Conservation (phyloP, 495 filamentous ascomycete species). For the Clohesyomyces aquaticus region DNA sequence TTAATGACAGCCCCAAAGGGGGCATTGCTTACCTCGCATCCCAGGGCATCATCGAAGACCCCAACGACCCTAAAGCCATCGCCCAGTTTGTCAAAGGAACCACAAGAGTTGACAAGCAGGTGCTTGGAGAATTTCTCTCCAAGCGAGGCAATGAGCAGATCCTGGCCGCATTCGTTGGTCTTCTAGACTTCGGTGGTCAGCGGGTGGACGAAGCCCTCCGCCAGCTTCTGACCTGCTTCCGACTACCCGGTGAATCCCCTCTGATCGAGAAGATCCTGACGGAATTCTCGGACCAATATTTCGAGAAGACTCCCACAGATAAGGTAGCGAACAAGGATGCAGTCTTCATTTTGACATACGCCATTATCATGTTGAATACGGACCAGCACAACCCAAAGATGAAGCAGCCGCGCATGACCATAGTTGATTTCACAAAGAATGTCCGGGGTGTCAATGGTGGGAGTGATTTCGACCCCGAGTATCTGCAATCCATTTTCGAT, state of each 20-base stretch:
- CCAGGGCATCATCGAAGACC: conserved; percentile 79
- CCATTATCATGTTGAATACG: conserved; percentile 95
- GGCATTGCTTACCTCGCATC: conserved; percentile 84
- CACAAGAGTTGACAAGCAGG: conserved; percentile 81
- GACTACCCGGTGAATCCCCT: conserved; percentile 86
- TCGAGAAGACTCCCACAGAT: conserved; percentile 67
- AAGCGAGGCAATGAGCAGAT: conserved; percentile 84
- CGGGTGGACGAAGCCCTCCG: conserved; percentile 88
- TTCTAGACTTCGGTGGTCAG: conserved; percentile 84
- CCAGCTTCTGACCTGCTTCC: conserved; percentile 86
- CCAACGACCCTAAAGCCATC: conserved; percentile 70
- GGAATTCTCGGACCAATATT: conserved; percentile 85
- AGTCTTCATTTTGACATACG: conserved; percentile 90
- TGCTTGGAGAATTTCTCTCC: conserved; percentile 88
- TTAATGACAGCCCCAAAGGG: conserved; percentile 91
- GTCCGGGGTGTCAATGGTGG: conserved; percentile 85
- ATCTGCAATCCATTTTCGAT: conserved; percentile 85
- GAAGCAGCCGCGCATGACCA: conserved; percentile 80
- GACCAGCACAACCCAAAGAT: conserved; percentile 94
- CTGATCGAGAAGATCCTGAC: conserved; percentile 93
- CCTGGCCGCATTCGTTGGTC: conserved; percentile 78
- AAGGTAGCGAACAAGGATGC: conserved; percentile 86
- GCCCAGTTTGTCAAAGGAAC: conserved; percentile 85
- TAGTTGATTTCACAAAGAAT: conserved; percentile 80
- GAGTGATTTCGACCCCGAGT: conserved; percentile 81